A percentile compares a stretch with the other conserved stretches of the same genome.
Evolutionary conservation across 768 basidiomycete genomes (phyloP).

Genomic region (Suillus brevipes): DNA sequence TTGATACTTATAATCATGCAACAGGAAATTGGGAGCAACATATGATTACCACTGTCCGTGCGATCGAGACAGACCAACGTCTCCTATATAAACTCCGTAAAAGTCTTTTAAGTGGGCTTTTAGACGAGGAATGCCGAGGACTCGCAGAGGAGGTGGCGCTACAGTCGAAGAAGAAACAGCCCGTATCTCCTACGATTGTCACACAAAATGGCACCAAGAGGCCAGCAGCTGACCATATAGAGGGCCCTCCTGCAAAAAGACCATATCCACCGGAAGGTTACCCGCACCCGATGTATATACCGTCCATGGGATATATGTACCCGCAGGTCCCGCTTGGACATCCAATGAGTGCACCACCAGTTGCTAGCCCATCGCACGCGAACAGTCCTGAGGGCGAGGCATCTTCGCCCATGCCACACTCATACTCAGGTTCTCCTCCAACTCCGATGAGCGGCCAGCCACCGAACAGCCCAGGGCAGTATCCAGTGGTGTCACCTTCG

Average conservation of each 20-base stretch:
- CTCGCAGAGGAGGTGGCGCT: conserved; percentile 55
- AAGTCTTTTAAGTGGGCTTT: conserved; percentile 56
- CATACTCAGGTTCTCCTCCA: conserved; percentile 18
- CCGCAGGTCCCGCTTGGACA: conserved; percentile 27
- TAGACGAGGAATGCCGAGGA: conserved; percentile 57
- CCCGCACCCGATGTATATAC: conserved; percentile 30
- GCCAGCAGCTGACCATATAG: conserved; percentile 22
- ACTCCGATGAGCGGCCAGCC: conserved; percentile 22
- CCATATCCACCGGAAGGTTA: conserved; percentile 30
- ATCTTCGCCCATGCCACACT: conserved; percentile 14
- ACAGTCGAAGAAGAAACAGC: conserved; percentile 36
- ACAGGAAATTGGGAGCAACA: conserved; percentile 71
- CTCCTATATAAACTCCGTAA: conserved; percentile 62
- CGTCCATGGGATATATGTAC: conserved; percentile 29
- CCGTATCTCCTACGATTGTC: conserved; percentile 12
- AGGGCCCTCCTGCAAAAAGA: conserved; percentile 29
- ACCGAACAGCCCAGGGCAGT: conserved; percentile 20
- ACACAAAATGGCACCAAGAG: conserved; percentile 26
- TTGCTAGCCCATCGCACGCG: conserved; percentile 15
- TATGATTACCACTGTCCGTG: conserved; percentile 54
- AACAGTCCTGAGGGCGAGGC: conserved; percentile 20
- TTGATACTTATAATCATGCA: conserved; percentile 58
- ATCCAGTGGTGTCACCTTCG: conserved; percentile 14
- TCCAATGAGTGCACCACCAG: conserved; percentile 21
- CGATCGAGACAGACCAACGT: conserved; percentile 60